Percentiles rank a stretch among this genome's conserved stretches.
phyloP scores from a whole-genome alignment of 305 asterid species.

The Fraxinus floribunda region DNA sequence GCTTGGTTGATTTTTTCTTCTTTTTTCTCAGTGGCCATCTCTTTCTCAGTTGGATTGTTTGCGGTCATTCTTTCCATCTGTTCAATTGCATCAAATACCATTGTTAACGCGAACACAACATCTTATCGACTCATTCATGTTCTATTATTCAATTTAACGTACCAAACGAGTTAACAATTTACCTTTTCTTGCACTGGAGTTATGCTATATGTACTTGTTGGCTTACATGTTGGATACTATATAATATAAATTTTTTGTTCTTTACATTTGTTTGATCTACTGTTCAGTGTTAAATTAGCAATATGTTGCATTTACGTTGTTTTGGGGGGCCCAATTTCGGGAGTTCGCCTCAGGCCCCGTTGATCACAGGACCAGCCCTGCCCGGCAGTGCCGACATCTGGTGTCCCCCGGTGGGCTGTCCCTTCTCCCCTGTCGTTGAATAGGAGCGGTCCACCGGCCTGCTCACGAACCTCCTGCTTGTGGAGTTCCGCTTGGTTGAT shows the following conservation, averaged over 20 bases:
- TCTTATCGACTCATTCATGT: neutral
- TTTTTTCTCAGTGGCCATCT: constrained; percentile 50
- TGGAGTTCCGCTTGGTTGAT: constrained; percentile 41
- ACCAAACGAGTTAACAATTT: neutral
- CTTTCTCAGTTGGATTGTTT: constrained; percentile 39
- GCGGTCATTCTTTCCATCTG: constrained; percentile 56
- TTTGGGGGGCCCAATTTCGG: too few species aligned
- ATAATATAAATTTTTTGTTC: too few species aligned
- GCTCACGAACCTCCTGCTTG: constrained; percentile 42
- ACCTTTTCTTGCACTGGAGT: constrained; percentile 58
- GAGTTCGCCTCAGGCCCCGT: too few species aligned
- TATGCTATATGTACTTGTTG: too few species aligned
- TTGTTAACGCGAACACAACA: neutral
- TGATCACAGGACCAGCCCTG: too few species aligned
- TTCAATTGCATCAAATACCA: neutral
- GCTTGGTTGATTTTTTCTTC: constrained; percentile 43
- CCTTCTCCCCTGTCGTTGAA: constrained; percentile 45
- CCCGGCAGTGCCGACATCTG: constrained; percentile 62
- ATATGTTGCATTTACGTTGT: too few species aligned
- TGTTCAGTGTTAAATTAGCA: too few species aligned
- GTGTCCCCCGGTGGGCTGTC: constrained; percentile 38
- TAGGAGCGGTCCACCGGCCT: constrained; percentile 42
- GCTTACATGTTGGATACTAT: too few species aligned
- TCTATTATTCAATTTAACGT: neutral
- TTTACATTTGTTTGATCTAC: too few species aligned